These are phyloP conservation scores for Ophidiomyces ophidiicola DNA, from an alignment of 2,329 filamentous ascomycete species.

Conservation along the genomic window DNA sequence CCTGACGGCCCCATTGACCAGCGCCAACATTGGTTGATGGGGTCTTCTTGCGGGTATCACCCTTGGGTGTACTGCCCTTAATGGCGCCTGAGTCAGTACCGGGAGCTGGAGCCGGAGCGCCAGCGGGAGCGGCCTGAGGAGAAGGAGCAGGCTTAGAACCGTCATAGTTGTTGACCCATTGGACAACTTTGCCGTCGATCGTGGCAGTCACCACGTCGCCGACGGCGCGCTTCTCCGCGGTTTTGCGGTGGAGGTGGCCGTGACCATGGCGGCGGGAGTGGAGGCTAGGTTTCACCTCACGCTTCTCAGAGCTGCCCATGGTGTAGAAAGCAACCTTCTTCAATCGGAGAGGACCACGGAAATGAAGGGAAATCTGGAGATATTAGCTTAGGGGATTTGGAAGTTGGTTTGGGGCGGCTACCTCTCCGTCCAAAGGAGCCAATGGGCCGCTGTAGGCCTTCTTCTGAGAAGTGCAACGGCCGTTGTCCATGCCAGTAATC, in stretches of 20 bases:
- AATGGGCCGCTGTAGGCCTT: constrained; percentile 48
- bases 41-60: constrained; percentile 9
- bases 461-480: constrained; percentile 43
- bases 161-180: constrained; percentile 48
- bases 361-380: constrained; percentile 54
- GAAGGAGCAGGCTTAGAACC: constrained; percentile 22
- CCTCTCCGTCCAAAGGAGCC: constrained; percentile 58
- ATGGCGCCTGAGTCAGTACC: constrained; percentile 11
- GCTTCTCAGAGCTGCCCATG: constrained; percentile 34
- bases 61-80: background rate
- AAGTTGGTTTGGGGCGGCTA: constrained; percentile 30
- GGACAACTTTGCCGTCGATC: constrained; percentile 46
- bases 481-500: constrained; percentile 49
- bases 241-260: constrained; percentile 31
- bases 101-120: background rate
- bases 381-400: constrained; percentile 13
- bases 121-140: constrained; percentile 11
- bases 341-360: constrained; percentile 57
- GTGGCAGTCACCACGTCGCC: constrained; percentile 44
- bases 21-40: constrained; percentile 17
- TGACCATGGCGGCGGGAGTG: constrained; percentile 38
- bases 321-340: constrained; percentile 59
- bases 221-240: constrained; percentile 38
- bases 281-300: constrained; percentile 25
- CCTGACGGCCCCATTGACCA: constrained; percentile 34